Conservation (phyloP, 495 filamentous ascomycete species). For the Lepraria neglecta region DNA sequence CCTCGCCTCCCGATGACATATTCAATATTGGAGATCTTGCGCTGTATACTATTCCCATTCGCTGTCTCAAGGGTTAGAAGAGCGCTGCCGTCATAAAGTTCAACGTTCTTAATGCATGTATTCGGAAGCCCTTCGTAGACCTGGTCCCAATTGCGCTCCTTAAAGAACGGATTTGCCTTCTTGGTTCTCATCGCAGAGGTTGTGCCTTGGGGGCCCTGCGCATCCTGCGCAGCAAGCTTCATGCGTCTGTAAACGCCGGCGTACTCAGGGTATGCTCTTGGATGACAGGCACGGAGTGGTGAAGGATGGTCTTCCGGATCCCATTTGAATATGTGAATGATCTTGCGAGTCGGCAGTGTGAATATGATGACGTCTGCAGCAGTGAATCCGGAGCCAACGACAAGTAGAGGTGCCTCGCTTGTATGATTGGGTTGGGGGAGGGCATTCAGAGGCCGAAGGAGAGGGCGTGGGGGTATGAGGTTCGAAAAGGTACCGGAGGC, state of each 20-base stretch:
- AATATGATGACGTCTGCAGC: slow-evolving; percentile 60
- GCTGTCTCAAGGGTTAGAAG: slow-evolving; percentile 42
- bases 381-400: slow-evolving; percentile 61
- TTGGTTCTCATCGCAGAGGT: slow-evolving; percentile 23
- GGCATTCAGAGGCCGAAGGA: slow-evolving; percentile 39
- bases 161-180: slow-evolving; percentile 42
- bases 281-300: slow-evolving; percentile 56
- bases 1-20: slow-evolving; percentile 60
- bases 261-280: slow-evolving; percentile 62
- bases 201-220: slow-evolving; percentile 20
- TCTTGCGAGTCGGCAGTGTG: slow-evolving; percentile 43
- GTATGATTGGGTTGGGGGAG: slow-evolving; percentile 26
- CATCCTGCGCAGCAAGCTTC: slow-evolving; percentile 46
- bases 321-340: slow-evolving; percentile 62
- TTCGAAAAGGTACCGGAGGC: slow-evolving; percentile 60
- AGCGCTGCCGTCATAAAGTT: slow-evolving; percentile 32
- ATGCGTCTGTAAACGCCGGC: slow-evolving; percentile 58
- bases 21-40: slow-evolving; percentile 45
- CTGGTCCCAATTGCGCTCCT: slow-evolving; percentile 43
- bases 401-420: slow-evolving; percentile 39
- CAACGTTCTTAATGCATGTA: slow-evolving; percentile 44
- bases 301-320: slow-evolving; percentile 49
- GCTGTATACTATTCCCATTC: slow-evolving; percentile 43
- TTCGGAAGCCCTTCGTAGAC: slow-evolving; percentile 57
- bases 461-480: slow-evolving; percentile 46